Evolutionary conservation across 2,329 filamentous ascomycete genomes (phyloP).

Genomic region (Periconia sp.): DNA sequence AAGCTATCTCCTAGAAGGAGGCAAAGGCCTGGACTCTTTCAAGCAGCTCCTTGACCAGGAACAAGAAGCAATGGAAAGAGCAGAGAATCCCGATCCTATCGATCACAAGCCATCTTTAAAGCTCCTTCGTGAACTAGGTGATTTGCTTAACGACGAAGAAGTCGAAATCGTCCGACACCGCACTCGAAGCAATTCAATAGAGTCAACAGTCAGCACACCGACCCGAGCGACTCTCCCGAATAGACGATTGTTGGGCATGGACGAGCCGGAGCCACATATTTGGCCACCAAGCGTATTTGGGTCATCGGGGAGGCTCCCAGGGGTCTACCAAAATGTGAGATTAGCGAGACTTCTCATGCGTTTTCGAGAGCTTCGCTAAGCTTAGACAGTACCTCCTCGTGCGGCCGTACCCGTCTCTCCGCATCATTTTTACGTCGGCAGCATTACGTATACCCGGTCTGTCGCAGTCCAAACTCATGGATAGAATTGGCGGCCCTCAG

Average conservation of each 20-base stretch:
- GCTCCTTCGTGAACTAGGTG: slow-evolving; percentile 30
- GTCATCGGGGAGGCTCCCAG: slow-evolving; percentile 49
- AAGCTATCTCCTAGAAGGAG: slow-evolving; percentile 70
- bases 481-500: slow-evolving; percentile 54
- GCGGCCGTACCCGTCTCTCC: slow-evolving; percentile 53
- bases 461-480: slow-evolving; percentile 51
- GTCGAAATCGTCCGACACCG: slow-evolving; percentile 62
- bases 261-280: slow-evolving; percentile 35
- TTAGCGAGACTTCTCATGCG: background rate
- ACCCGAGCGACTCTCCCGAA: slow-evolving; percentile 46
- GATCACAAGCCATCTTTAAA: slow-evolving; percentile 25
- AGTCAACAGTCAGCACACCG: slow-evolving; percentile 63
- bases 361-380: slow-evolving; percentile 2
- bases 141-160: slow-evolving; percentile 43
- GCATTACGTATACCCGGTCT: slow-evolving; percentile 54
- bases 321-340: slow-evolving; percentile 63
- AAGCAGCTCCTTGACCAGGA: slow-evolving; percentile 51
- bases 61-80: slow-evolving; percentile 15
- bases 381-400: slow-evolving; percentile 51
- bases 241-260: slow-evolving; percentile 40
- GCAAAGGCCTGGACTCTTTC: slow-evolving; percentile 67
- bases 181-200: slow-evolving; percentile 63
- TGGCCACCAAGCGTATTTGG: slow-evolving; percentile 44
- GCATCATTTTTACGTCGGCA: slow-evolving; percentile 55
- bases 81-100: slow-evolving; percentile 3